Conservation (phyloP, 306 rosid genomes). For the Fragaria ananassa region DNA sequence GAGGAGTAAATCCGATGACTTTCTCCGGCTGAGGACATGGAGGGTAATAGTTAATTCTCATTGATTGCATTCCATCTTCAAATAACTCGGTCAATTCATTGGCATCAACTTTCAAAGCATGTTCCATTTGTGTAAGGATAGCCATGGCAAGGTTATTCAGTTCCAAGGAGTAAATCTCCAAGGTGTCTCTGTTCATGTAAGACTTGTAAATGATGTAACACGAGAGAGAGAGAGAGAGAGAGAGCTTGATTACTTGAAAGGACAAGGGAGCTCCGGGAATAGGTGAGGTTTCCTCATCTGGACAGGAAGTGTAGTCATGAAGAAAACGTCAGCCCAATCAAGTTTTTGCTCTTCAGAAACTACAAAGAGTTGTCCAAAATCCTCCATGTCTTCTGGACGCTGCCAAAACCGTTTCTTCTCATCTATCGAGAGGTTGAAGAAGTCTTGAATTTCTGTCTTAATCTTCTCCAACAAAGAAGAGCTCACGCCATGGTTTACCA, state of each 20-base stretch:
- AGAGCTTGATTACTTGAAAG: conserved; percentile 34
- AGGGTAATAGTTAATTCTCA: conserved; percentile 52
- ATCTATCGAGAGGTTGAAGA: conserved; percentile 48
- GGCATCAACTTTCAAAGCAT: conserved; percentile 29
- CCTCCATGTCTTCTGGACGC: conserved; percentile 39
- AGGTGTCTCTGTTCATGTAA: conserved; percentile 29
- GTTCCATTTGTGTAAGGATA: conserved; percentile 22
- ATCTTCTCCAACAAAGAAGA: conserved; percentile 35
- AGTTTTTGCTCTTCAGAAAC: conserved; percentile 36
- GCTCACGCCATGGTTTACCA: conserved; percentile 56
- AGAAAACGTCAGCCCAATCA: conserved; percentile 58
- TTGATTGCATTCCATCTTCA: conserved; percentile 28
- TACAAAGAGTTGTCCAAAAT: conserved; percentile 64
- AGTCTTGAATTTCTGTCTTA: conserved; percentile 33
- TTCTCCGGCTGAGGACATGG: conserved; percentile 45
- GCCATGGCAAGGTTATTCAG: conserved; percentile 19
- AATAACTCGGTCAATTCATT: conserved; percentile 27
- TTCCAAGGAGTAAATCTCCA: conserved; percentile 33
- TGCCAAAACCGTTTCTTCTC: conserved; percentile 57
- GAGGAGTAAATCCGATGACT: conserved; percentile 39
- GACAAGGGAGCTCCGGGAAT: conserved; percentile 45
- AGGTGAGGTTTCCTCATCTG: conserved; percentile 43
- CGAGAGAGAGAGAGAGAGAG: no score
- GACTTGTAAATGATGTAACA: no score
- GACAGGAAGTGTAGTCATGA: conserved; percentile 34